These are phyloP conservation scores for Phallus indusiatus DNA, from an alignment of 768 basidiomycete genomes.

Conservation along the genomic window DNA sequence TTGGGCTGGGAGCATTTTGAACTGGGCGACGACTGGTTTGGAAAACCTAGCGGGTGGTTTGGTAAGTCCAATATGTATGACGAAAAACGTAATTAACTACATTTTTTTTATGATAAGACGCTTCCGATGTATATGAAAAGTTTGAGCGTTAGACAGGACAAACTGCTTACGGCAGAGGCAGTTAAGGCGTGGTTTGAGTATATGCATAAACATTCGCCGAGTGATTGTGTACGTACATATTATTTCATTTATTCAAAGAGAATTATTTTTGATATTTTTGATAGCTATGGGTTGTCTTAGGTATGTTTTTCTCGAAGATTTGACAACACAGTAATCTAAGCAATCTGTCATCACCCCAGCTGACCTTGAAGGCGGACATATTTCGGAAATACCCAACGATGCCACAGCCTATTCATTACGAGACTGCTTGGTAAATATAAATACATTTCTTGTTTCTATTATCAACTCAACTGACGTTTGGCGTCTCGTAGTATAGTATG, in stretches of 20 bases:
- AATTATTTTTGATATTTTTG: background rate
- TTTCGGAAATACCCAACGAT: background rate
- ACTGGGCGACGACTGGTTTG: background rate
- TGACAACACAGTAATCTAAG: background rate
- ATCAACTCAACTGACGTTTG: background rate
- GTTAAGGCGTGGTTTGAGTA: slow-evolving; percentile 2
- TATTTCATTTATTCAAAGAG: background rate
- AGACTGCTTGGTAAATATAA: background rate
- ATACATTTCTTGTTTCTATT: background rate
- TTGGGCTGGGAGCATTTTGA: background rate
- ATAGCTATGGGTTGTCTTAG: background rate
- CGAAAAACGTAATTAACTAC: background rate
- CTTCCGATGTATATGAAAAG: slow-evolving; percentile 2
- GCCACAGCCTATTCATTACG: background rate
- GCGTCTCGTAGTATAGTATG: background rate
- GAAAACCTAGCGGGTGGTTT: slow-evolving; percentile 1
- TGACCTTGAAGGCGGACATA: slow-evolving; percentile 1
- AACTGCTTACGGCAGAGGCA: slow-evolving; percentile 1
- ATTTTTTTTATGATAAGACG: background rate
- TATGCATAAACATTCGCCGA: background rate
- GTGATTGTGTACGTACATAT: background rate
- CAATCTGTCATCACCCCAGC: background rate
- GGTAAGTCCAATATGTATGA: background rate
- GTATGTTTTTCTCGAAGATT: background rate
- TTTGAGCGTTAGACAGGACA: background rate